Base-by-base conservation (phyloP, 179 eudicot genomes). In the Kewa caespitosa region DNA sequence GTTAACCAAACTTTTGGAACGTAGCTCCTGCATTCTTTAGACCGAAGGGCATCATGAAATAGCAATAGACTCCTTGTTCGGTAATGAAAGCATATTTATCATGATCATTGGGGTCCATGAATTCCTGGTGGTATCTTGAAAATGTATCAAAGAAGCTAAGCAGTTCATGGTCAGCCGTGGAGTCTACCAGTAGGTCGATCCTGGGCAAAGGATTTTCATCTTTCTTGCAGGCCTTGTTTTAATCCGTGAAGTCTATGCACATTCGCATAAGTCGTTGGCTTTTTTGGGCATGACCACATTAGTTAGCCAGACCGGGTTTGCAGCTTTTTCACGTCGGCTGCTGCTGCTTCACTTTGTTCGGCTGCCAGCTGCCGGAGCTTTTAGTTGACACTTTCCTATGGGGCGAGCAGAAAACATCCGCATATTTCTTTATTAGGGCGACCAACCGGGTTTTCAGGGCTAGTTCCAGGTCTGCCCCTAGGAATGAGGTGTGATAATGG, bases 131-230 rank as follows among this genome's bases (percentile, higher is more conserved):
- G 32, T 66, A 75, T n/a, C 72, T 64, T 0, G 54, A 74, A 22
- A 13, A 74, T 6, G 63, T 65, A 37, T 66, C 64, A 46, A 75
- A n/a, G 1, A 75, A 46, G 42, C 72, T 65, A 22, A 75, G 36
- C 0, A 73, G 31, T 3, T 15, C 67, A 1, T 73, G 34, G 7
- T 67, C 67, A 4, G 50, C 33, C 0, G 54, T 73, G 5, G 66
- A 34, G 22, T 73, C 60, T 27, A 73, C 62, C 30, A 55, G 13
- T 31, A 7, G 7, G 10, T 48, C 72, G 1, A 75, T 65, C 28
- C 18, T 50, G 12, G 38, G 72, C 0, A 75, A 41, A 17, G 64
- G 65, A 10, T 4, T 65, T 4, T 10, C 13, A 32, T 64, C 60
- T 14, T 74, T 64, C 8, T 6, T 28, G 18, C 62, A 38, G 41